Conservation (phyloP, 805 yeast species). For the Starmerella bombicola region DNA sequence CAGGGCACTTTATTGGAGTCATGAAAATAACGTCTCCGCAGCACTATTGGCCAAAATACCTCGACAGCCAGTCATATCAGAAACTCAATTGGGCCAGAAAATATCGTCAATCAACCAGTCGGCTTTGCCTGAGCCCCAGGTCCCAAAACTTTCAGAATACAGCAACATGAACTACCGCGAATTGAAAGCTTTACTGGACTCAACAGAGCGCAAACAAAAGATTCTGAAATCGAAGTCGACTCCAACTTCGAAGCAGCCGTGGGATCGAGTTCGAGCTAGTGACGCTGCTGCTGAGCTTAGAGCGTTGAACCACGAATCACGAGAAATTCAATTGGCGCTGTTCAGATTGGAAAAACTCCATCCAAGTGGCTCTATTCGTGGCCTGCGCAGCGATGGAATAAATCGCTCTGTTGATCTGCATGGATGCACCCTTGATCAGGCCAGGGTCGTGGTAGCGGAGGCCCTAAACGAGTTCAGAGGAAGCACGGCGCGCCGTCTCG, state of each 20-base stretch:
- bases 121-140: background rate
- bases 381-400: too few species aligned
- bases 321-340: slow-evolving; percentile 8
- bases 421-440: slow-evolving; percentile 13
- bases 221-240: background rate
- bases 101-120: background rate
- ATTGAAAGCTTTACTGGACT: background rate
- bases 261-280: background rate
- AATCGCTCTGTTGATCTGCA: slow-evolving; percentile 19
- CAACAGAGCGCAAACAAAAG: background rate
- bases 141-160: background rate
- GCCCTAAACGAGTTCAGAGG: slow-evolving; percentile 1
- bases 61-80: background rate
- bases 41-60: slow-evolving; percentile 5
- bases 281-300: slow-evolving; percentile 2
- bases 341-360: background rate
- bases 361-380: background rate
- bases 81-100: background rate
- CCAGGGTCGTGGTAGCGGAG: slow-evolving; percentile 8
- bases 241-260: background rate
- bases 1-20: slow-evolving; percentile 9
- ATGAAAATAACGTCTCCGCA: slow-evolving; percentile 6
- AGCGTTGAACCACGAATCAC: background rate
- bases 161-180: background rate
- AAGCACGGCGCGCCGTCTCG: slow-evolving; percentile 1